Evolutionary conservation across 1,284 basidiomycete species (phyloP), one percentile per base, ranked within the genome.

Genomic region (Marasmius sp.): DNA sequence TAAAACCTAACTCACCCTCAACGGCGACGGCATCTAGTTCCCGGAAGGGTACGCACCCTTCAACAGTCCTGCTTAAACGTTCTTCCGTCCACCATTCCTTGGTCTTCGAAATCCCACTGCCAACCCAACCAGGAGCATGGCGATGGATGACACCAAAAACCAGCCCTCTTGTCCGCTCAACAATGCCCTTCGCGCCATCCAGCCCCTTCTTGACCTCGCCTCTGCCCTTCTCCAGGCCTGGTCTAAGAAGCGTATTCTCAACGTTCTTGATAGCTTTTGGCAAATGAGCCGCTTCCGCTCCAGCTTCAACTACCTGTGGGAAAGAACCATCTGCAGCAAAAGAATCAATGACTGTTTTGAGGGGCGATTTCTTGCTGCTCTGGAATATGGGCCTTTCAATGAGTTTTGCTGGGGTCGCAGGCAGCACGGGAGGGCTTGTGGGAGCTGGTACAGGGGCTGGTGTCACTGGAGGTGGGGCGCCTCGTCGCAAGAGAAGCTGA

Each of bases 251-350:
- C 11, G 63, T 64, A 0, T 64, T 58, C 53, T 78, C 75, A 3
- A 82, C 77, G 11, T 81, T 82, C 51, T 82, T 80, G 71, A 90
- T 88, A 5, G 89, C 74, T 57, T 87, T 84, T 2, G 87, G 87
- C 14, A 89, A 72, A 59, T 83, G 79, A 12, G 77, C 76, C 0
- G 78, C 79, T 43, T 78, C 77, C 0, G 81, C 78, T 0, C 79
- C 80, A 36, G 74, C 75, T 8, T 82, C 78, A 0, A 85, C 72
- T 5, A 79, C 83, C 60, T 82, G 76, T 6, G 83, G 76, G 11
- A 87, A 67, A 1, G 82, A 74, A 0, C 86, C 83, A 67, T 88
- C 85, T 0, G 86, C 83, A 0, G 83, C 83, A 38, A 89, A 70
- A 0, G 81, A 80, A 55, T 87, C 80, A 14, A 86, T 70, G 6